phyloP scores from a whole-genome alignment of 2,329 filamentous ascomycete genomes.

The Diatrype stigma region DNA sequence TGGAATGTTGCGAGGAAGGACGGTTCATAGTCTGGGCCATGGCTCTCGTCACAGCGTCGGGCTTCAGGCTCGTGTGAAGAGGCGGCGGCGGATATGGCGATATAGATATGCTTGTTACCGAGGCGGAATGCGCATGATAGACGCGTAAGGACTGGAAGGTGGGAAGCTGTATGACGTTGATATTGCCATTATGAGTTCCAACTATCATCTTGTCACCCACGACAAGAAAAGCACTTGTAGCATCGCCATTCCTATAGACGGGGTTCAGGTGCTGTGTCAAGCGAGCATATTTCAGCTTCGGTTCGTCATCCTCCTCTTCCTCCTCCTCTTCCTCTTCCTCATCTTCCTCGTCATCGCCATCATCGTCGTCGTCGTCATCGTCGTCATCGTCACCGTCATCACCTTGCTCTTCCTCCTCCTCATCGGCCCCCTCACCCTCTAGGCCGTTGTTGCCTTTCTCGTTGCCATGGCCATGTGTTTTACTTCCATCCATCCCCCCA shows the following conservation, averaged over 20 bases:
- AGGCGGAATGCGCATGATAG: constrained; percentile 91
- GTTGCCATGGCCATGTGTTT: constrained; percentile 11
- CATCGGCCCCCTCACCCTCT: constrained; percentile 53
- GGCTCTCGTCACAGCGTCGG: constrained; percentile 35
- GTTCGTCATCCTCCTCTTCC: constrained; percentile 89
- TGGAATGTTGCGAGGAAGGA: constrained; percentile 35
- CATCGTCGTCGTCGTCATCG: constrained; percentile 33
- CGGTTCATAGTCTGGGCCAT: constrained; percentile 31
- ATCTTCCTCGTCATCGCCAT: constrained; percentile 44
- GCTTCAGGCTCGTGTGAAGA: constrained; percentile 41
- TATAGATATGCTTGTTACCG: constrained; percentile 82
- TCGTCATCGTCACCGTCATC: constrained; percentile 49
- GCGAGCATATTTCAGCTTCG: constrained; percentile 86
- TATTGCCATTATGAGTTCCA: constrained; percentile 94
- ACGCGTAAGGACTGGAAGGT: constrained; percentile 75
- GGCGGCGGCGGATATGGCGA: constrained; percentile 75
- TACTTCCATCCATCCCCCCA: constrained; percentile 3
- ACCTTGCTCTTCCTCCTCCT: constrained; percentile 57
- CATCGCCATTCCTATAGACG: constrained; percentile 92
- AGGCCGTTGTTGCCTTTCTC: constrained; percentile 41
- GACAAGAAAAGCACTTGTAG: constrained; percentile 84
- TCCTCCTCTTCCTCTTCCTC: constrained; percentile 66
- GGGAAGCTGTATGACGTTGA: constrained; percentile 80
- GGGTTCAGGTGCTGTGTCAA: constrained; percentile 74
- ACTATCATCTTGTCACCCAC: constrained; percentile 97